Conservation (phyloP, 2,329 filamentous ascomycete genomes). For the Fusarium acutatum region DNA sequence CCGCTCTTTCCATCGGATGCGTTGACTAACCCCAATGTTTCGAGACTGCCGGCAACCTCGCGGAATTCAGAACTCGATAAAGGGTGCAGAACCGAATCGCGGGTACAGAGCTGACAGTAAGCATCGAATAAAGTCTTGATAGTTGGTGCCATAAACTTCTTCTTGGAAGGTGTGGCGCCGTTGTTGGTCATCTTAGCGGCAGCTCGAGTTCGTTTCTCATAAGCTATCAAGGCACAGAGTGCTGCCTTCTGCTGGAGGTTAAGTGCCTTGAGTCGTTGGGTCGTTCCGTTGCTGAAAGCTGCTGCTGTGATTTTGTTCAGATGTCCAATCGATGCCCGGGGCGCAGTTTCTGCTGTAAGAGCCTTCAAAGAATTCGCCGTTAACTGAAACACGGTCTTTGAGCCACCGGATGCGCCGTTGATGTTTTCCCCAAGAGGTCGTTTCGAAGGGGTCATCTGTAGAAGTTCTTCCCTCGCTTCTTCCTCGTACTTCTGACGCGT, state of each 20-base stretch:
- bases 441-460: constrained; percentile 74
- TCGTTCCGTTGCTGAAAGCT: constrained; percentile 88
- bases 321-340: constrained; percentile 87
- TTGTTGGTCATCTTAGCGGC: constrained; percentile 52
- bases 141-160: constrained; percentile 72
- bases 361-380: constrained; percentile 64
- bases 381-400: constrained; percentile 56
- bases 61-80: constrained; percentile 92
- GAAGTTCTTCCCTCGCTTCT: constrained; percentile 62
- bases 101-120: constrained; percentile 83
- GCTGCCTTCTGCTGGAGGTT: constrained; percentile 98
- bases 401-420: constrained; percentile 65
- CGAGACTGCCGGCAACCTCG: constrained; percentile 88
- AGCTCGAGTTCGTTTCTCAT: constrained; percentile 77
- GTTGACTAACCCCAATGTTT: constrained; percentile 83
- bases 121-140: constrained; percentile 85
- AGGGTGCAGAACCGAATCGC: constrained; percentile 88
- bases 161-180: constrained; percentile 68
- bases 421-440: constrained; percentile 82
- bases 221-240: constrained; percentile 84
- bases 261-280: constrained; percentile 82
- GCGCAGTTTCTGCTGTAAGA: constrained; percentile 80
- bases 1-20: constrained; percentile 75
- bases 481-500: constrained; percentile 78
- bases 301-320: constrained; percentile 90